These are phyloP conservation scores for Torulaspora maleeae DNA, from an alignment of 805 yeast species.

Conservation along the genomic window DNA sequence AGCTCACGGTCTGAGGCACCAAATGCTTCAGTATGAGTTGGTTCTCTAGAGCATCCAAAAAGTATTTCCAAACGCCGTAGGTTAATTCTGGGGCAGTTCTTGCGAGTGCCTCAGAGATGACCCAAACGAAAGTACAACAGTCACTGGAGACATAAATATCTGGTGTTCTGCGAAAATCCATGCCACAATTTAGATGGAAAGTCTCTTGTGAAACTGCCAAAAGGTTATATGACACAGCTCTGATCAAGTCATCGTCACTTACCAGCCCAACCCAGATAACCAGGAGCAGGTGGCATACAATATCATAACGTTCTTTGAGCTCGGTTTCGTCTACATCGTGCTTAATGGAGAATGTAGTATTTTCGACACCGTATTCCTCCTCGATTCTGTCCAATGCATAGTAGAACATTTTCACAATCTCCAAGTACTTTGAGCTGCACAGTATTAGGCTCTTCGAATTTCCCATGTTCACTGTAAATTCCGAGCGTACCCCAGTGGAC, in stretches of 20 bases:
- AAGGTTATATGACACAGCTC: slow-evolving; percentile 59
- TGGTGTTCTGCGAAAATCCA: slow-evolving; percentile 48
- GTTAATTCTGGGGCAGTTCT: slow-evolving; percentile 54
- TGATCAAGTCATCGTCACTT: slow-evolving; percentile 52
- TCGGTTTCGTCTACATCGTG: slow-evolving; percentile 31
- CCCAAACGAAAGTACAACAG: slow-evolving; percentile 54
- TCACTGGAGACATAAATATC: slow-evolving; percentile 67
- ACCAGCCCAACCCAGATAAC: slow-evolving; percentile 65
- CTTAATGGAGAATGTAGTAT: slow-evolving; percentile 5
- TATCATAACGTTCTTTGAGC: slow-evolving; percentile 30
- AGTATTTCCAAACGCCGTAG: slow-evolving; percentile 43
- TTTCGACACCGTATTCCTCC: slow-evolving; percentile 31
- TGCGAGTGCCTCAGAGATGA: slow-evolving; percentile 56
- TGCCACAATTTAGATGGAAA: slow-evolving; percentile 57
- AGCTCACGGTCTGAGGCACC: slow-evolving; percentile 25
- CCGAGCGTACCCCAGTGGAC: slow-evolving; percentile 46
- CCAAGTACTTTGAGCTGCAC: slow-evolving; percentile 48
- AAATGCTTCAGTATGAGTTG: slow-evolving; percentile 20
- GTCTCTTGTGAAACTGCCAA: slow-evolving; percentile 57
- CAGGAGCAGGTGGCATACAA: slow-evolving; percentile 56
- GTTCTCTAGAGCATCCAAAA: slow-evolving; percentile 26
- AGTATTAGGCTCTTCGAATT: slow-evolving; percentile 40
- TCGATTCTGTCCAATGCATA: slow-evolving; percentile 56
- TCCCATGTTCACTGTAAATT: slow-evolving; percentile 43
- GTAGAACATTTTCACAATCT: slow-evolving; percentile 65